Evolutionary conservation across 2,329 filamentous ascomycete species (phyloP), one percentile per base, ranked within the genome.

Genomic region (Diaporthe australafricana): DNA sequence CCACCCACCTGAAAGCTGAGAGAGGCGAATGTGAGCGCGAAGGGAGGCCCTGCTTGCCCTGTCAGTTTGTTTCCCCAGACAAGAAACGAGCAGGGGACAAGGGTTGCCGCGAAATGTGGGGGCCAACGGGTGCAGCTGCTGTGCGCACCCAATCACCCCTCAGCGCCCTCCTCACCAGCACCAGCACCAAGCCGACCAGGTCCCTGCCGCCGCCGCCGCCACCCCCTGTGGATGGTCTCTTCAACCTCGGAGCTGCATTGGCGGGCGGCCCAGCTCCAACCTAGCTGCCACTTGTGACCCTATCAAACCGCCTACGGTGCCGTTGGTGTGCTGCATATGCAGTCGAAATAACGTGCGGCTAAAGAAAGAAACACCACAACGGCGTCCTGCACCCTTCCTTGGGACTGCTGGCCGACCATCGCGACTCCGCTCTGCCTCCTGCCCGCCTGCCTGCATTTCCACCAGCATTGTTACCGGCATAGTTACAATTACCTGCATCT

Each of bases 351-450:
- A 60, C 53, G 22, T 69, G 38, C 66, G 35, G 55, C 50, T 57
- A 60, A 69, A 69, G 53, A 69, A 60, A 69, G 53, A 69, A 69
- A 69, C 67, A 69, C 53, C 67, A 69, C 42, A 50, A 69, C 53
- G 52, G 42, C 67, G 32, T 42, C 53, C 67, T 69, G 67, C 53
- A 69, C n/a, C 14, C 27, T 35, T 17, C 8, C 48, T 50, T 30
- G n/a, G 53, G 38, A 22, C 55, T 38, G 53, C 47, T 40, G 40
- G 66, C 30, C 66, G 53, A 40, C 53, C 45, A 50, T 69, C 67
- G 38, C 45, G 22, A 42, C 67, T 69, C 67, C 55, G 67, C 67
- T 69, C 60, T 45, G 25, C 57, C 25, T 56, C 57, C 56, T 30
- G 56, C 56, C 56, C n/a, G 56, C 56, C 53, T 48, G 50, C 65